Evolutionary conservation across 2,329 filamentous ascomycete genomes (phyloP).

Genomic region (Gliomastix tumulicola): DNA sequence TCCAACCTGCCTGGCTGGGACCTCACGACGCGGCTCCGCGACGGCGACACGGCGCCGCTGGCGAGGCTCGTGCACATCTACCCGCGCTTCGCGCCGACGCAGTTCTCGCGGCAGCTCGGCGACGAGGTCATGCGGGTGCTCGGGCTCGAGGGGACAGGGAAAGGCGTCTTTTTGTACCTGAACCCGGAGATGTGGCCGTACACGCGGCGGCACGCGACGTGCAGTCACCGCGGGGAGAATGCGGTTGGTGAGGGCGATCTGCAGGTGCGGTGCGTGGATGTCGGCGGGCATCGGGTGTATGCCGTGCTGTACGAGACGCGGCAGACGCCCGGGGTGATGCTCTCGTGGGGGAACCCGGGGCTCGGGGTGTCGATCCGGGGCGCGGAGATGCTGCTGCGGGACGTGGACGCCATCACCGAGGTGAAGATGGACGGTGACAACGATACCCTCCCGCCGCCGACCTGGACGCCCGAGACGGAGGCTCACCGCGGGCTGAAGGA

Average conservation of each 20-base stretch:
- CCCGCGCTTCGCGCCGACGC: conserved; percentile 36
- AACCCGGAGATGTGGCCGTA: conserved; percentile 21
- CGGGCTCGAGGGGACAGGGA: conserved; percentile 17
- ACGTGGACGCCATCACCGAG: conserved; percentile 24
- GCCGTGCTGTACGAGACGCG: conserved; percentile 29
- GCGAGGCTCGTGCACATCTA: conserved; percentile 32
- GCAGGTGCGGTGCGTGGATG: conserved; percentile 29
- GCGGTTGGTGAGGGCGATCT: conserved; percentile 25
- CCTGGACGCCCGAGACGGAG: conserved; percentile 26
- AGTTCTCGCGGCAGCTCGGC: conserved; percentile 26
- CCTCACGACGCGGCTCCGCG: conserved; percentile 25
- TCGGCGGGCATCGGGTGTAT: conserved; percentile 33
- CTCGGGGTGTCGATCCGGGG: conserved; percentile 37
- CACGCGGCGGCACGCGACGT: conserved; percentile 20
- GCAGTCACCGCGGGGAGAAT: conserved; percentile 24
- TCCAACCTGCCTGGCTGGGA: conserved; percentile 37
- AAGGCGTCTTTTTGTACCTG: conserved; percentile 19
- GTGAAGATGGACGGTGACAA: conserved; percentile 17
- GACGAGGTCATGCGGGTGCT: conserved; percentile 22
- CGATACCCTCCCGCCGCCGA: conserved; percentile 20
- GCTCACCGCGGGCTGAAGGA: conserved; percentile 29
- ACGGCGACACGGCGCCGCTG: conserved; percentile 29
- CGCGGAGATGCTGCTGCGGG: conserved; percentile 32
- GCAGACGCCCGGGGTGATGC: conserved; percentile 26
- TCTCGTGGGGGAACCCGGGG: conserved; percentile 38